These are phyloP conservation scores for Penicillium vulpinum DNA, from an alignment of 2,329 filamentous ascomycete genomes.

Conservation along the genomic window DNA sequence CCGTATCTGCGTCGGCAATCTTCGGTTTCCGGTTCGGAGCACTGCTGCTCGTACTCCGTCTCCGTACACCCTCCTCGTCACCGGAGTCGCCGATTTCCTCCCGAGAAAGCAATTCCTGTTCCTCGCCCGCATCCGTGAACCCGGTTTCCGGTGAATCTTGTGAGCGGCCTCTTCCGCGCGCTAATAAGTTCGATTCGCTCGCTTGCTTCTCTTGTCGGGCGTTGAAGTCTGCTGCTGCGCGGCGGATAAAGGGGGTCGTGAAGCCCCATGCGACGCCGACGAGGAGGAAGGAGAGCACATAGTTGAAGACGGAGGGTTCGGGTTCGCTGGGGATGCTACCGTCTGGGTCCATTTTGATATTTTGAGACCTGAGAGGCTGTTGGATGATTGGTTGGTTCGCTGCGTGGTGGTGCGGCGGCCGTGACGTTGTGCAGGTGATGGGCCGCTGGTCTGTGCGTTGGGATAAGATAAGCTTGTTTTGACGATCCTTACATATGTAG, in stretches of 20 bases:
- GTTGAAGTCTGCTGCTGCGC: slow-evolving; percentile 74
- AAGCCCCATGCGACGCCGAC: slow-evolving; percentile 92
- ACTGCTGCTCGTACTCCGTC: slow-evolving; percentile 16
- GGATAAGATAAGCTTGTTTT: slow-evolving; percentile 1
- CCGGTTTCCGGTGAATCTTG: neutral
- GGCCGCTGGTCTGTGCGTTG: neutral
- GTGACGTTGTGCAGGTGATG: neutral
- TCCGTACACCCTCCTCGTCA: slow-evolving; percentile 10
- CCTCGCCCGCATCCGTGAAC: slow-evolving; percentile 7
- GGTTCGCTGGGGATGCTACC: slow-evolving; percentile 23
- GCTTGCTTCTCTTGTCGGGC: slow-evolving; percentile 50
- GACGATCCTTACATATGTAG: neutral
- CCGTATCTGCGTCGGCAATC: slow-evolving; percentile 47
- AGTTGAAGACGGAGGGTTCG: slow-evolving; percentile 63
- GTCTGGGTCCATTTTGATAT: slow-evolving; percentile 35
- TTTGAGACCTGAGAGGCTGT: neutral
- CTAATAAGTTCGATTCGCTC: neutral
- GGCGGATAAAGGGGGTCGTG: slow-evolving; percentile 88
- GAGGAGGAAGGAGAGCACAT: slow-evolving; percentile 83
- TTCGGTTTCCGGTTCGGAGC: slow-evolving; percentile 6
- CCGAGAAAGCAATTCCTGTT: slow-evolving; percentile 17
- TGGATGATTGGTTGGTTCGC: neutral
- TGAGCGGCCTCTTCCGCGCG: slow-evolving; percentile 14
- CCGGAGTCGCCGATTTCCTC: slow-evolving; percentile 1
- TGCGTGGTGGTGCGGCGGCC: neutral